phyloP scores from a whole-genome alignment of 106 monocot species.

The Amphibolis antarctica region DNA sequence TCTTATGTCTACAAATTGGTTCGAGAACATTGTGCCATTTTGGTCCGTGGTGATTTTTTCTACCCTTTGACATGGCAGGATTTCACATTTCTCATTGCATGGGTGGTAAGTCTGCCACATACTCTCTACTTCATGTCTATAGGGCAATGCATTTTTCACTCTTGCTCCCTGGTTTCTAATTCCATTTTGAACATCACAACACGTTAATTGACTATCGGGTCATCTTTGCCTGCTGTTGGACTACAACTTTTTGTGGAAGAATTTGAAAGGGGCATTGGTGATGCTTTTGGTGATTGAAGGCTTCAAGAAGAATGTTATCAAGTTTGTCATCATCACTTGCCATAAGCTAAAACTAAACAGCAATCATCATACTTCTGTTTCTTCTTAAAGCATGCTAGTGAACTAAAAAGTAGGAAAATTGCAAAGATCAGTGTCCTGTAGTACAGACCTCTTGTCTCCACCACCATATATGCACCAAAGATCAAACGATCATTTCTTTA shows the following conservation, averaged over 20 bases:
- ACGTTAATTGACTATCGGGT: too few species aligned
- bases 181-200: too few species aligned
- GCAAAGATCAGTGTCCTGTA: too few species aligned
- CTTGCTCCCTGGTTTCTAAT: neutral
- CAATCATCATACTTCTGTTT: too few species aligned
- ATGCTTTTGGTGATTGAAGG: constrained; percentile 93
- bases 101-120: constrained; percentile 1
- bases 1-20: constrained; percentile 78
- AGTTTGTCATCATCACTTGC: constrained; percentile 69
- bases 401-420: too few species aligned
- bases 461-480: too few species aligned
- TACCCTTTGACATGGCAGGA: constrained; percentile 61
- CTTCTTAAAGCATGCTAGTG: too few species aligned
- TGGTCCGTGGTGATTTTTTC: constrained; percentile 84
- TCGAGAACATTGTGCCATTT: constrained; percentile 83
- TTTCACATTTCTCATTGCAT: constrained; percentile 53
- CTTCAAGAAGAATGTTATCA: constrained; percentile 73
- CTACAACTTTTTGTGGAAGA: constrained; percentile 53
- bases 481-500: too few species aligned
- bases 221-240: neutral
- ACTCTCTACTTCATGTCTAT: too few species aligned
- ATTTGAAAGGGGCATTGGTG: constrained; percentile 63
- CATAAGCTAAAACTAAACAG: constrained; percentile 34
- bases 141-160: neutral
- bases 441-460: too few species aligned